Base-by-base conservation (phyloP, 2,329 filamentous ascomycete genomes). In the Penicillium sumatraense region DNA sequence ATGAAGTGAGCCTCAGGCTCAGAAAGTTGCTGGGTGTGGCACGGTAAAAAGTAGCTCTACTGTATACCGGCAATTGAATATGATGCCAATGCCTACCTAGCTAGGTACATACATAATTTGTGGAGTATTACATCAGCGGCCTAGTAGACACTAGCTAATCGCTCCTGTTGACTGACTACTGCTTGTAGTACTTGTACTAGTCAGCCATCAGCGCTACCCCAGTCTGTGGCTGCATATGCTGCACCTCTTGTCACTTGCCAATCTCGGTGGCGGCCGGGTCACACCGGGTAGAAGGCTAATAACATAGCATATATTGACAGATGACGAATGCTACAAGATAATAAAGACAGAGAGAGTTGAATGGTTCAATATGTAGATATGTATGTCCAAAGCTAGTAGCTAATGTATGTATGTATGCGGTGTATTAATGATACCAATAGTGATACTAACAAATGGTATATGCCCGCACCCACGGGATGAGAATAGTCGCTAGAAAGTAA, bases 401-500 rank as follows among this genome's bases (percentile, higher is more conserved):
- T n/a, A n/a, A n/a, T n/a, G n/a, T n/a, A n/a, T n/a, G n/a, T n/a
- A 42, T 26, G 26, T 27, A 27, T 45, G 27, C 18, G 21, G 21
- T 26, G 14, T 44, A 44, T 44, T 44, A 44, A 44, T 44, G 40
- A 26, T 44, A 27, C 20, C n/a, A 23, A 20, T 45, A 23, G n/a
- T 14, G 18, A 13, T 16, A 4, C n/a, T n/a, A n/a, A n/a, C n/a
- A n/a, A n/a, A n/a, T n/a, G n/a, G 10, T 23, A 29, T 26, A 48
- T 42, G 48, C 44, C 46, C 45, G 40, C 33, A 45, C 8, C 18
- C 10, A n/a, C 40, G 18, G 47, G 51, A 51, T 47, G 44, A 47
- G 24, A 31, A 42, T 33, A 36, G 47, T 51, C 51, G 48, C 56
- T 56, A 49, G 40, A 21, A 51, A 46, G 44, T n/a, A 26, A 20